Base-by-base conservation (phyloP, 352 stramenopile genomes). In the Elongisporangium senticosum region DNA sequence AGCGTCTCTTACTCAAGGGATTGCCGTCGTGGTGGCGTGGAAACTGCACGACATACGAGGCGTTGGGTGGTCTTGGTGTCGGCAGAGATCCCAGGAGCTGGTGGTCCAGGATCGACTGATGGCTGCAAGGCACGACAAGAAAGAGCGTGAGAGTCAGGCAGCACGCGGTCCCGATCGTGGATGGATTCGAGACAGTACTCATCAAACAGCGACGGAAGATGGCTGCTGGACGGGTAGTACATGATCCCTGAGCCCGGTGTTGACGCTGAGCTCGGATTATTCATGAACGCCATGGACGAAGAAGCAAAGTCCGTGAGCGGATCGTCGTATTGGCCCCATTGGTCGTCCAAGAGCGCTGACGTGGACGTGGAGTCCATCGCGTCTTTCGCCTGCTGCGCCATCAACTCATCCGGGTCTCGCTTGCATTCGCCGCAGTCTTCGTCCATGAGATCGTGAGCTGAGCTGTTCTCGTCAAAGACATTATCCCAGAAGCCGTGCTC, bases 281-380 rank as follows among this genome's bases (percentile, higher is more conserved):
- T 28, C 17, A 26, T 48, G 14, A 64, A 47, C 23, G 67, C 40
- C 15, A 62, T 58, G 20, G 53, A 37, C 5, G 74, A 56, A 33
- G 65, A 21, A 10, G 61, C 23, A 22, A 79, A 79, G 2, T 58
- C 67, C 5, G 63, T 22, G 51, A 74, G 56, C 19, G 58, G 50
- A 14, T 59, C 62, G 60, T 83, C 65, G 49, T 73, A 85, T 22
- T 72, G 55, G 15, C 23, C 52, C 69, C 69, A 77, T 20, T 75
- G 67, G 20, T 72, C 69, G 22, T 72, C 69, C 8, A 77, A 61
- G 17, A 74, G 33, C 37, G 53, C 55, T 2, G 67, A 58, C 21
- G 63, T 57, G 26, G 64, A 58, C 14, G 59, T 68, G 21, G 37
- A 55, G 20, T 56, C 26, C 43, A 28, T 28, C 33, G 33, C 11